phyloP scores from a whole-genome alignment of 129 eudicot species.

The Kitagawia praeruptora region DNA sequence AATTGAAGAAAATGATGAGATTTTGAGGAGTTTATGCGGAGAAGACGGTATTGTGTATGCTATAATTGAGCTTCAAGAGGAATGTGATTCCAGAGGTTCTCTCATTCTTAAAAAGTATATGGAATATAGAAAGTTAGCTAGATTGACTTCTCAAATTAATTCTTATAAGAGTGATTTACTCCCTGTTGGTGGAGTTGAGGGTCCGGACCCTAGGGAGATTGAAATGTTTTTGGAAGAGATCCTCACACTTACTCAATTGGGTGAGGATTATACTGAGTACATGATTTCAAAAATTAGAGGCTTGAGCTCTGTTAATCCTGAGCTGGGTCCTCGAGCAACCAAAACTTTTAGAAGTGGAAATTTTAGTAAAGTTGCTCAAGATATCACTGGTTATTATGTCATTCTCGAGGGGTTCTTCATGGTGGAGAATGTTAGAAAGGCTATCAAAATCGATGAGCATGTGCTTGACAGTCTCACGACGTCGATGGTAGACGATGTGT shows the following conservation, averaged over 20 bases:
- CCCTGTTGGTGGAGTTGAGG: conserved; percentile 55
- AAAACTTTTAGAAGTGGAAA: conserved; percentile 79
- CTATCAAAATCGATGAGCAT: conserved; percentile 76
- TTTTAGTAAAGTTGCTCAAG: conserved; percentile 78
- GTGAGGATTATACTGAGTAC: conserved; percentile 83
- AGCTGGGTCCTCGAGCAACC: conserved; percentile 72
- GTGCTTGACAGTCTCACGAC: conserved; percentile 78
- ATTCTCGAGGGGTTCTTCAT: conserved; percentile 83
- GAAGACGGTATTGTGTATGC: conserved; percentile 91
- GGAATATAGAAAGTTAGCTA: conserved; percentile 65
- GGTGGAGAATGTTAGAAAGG: conserved; percentile 98
- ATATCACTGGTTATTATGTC: conserved; percentile 74
- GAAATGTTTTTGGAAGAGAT: conserved; percentile 79
- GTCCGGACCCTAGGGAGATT: conserved; percentile 89
- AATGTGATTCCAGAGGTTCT: conserved; percentile 79
- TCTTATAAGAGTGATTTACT: conserved; percentile 61
- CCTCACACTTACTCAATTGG: conserved; percentile 65
- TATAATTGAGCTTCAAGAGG: conserved; percentile 81
- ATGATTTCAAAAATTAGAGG: conserved; percentile 76
- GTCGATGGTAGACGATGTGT: conserved; percentile 94
- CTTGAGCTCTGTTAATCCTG: conserved; percentile 65
- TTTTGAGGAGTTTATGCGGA: conserved; percentile 67
- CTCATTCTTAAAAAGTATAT: conserved; percentile 64
- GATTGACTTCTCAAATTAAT: conserved; percentile 66
- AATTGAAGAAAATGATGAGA: conserved; percentile 64